Percentiles rank a stretch among this genome's conserved stretches.
Evolutionary conservation across 306 rosid species (phyloP).

Genomic region (Lathyrus oleraceus): DNA sequence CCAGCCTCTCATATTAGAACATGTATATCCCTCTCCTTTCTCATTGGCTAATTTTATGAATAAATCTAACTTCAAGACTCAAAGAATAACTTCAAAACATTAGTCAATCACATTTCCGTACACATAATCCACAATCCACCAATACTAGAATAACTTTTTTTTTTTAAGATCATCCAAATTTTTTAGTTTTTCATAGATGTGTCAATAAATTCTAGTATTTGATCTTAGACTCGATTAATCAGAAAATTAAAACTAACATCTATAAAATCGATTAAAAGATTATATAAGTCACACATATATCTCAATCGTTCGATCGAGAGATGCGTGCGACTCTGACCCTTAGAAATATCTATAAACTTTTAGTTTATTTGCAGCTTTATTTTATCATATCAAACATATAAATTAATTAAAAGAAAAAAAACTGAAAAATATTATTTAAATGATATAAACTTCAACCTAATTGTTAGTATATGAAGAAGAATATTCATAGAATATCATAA

Average conservation of each 20-base stretch:
- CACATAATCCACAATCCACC: constrained; percentile 34
- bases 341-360: not conserved
- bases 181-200: constrained; percentile 13
- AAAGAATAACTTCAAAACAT: constrained; percentile 28
- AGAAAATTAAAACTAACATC: no score
- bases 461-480: constrained; percentile 36
- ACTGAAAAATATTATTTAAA: not conserved
- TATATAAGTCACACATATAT: no score
- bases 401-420: not conserved
- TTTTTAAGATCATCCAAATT: not conserved
- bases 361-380: constrained; percentile 17
- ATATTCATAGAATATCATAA: constrained; percentile 40
- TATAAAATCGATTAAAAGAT: no score
- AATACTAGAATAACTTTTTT: not conserved
- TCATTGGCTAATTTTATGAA: constrained; percentile 20
- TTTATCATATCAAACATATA: constrained; percentile 1
- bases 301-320: no score
- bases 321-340: no score
- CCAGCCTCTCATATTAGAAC: not conserved
- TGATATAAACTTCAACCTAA: not conserved
- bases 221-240: no score
- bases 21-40: not conserved
- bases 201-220: no score
- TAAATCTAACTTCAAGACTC: constrained; percentile 26
- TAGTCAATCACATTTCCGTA: constrained; percentile 41